Conservation (phyloP, 768 basidiomycete genomes). For the Collybia sordida region DNA sequence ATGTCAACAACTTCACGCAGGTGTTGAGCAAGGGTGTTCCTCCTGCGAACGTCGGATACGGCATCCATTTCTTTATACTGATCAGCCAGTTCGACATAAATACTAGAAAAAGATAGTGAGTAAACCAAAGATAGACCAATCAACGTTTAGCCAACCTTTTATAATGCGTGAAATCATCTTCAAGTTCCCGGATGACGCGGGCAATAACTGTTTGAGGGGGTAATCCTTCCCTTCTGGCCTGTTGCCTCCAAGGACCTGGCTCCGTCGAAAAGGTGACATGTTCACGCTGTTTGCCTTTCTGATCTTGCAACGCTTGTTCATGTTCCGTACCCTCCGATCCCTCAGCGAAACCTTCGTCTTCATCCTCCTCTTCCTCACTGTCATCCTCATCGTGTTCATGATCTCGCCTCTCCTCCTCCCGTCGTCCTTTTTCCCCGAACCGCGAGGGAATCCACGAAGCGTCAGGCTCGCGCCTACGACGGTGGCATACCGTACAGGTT, state of each 20-base stretch:
- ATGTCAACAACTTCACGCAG: constrained; percentile 89
- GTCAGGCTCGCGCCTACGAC: constrained; percentile 30
- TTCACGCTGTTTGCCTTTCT: constrained; percentile 32
- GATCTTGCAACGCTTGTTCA: constrained; percentile 11
- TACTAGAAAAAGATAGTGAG: constrained; percentile 43
- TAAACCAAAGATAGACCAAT: constrained; percentile 1
- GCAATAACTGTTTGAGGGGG: constrained; percentile 89
- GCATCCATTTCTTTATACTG: constrained; percentile 92
- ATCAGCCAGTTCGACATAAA: constrained; percentile 88
- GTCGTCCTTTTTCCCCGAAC: constrained; percentile 13
- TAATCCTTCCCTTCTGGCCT: constrained; percentile 38
- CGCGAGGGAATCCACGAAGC: constrained; percentile 22
- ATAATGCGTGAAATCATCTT: constrained; percentile 94
- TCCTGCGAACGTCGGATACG: constrained; percentile 73
- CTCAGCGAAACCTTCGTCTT: constrained; percentile 51
- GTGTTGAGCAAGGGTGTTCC: constrained; percentile 86
- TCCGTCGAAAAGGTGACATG: constrained; percentile 24
- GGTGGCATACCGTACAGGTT: constrained; percentile 68
- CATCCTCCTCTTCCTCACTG: constrained; percentile 23
- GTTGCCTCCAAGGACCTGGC: constrained; percentile 25
- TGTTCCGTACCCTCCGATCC: constrained; percentile 36
- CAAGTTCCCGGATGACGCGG: constrained; percentile 82
- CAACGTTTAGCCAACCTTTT: constrained; percentile 65
- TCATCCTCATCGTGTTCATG: constrained; percentile 3
- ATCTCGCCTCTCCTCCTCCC: constrained; percentile 2